Evolutionary conservation across 306 rosid species (phyloP), one percentile per base, ranked within the genome.

Genomic region (Citrullus mucosospermus): DNA sequence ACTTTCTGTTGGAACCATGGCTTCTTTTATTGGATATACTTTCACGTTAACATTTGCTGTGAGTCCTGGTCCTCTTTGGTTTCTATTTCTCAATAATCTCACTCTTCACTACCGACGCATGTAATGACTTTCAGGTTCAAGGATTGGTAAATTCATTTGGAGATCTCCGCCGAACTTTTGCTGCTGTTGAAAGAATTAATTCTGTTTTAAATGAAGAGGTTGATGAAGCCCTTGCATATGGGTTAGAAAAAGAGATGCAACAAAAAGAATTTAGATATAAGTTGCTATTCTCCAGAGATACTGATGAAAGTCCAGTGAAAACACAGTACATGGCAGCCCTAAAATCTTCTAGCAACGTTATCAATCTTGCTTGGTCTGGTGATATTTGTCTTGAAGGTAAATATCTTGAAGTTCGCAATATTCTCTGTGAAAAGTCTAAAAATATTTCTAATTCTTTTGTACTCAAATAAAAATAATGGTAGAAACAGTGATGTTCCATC

Each of bases 31-130:
- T 84, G 99, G 99, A 86, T 95, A 91, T 80, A 95, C 99, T 79
- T 95, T 95, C 90, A 95, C 99, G 46, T 81, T 95, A 85, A 95
- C 97, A 79, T 95, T 92, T n/a, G 91, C 97, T 10, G 99, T 95
- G 84, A 88, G 93, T 78, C 44, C 65, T 57, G 58, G 77, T 77
- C 65, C 83, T 81, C 70, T 80, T 73, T 79, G 50, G 46, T 3
- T 79, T 54, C 63, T 76, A 39, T 32, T 82, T 81, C 78, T 75
- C 67, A 20, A 84, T 69, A 28, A 48, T 61, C 68, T 74, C 48
- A 63, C 22, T 51, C 20, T 51, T 51, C 57, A n/a, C 6, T 76
- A 56, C 43, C 59, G 63, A 54, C 25, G 2, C 56, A 20, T 20
- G 16, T 71, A 61, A n/a, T 9, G 9, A 76, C 69, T 81, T 85